phyloP scores from a whole-genome alignment of 2,329 filamentous ascomycete species.

The Monilinia fructicola region DNA sequence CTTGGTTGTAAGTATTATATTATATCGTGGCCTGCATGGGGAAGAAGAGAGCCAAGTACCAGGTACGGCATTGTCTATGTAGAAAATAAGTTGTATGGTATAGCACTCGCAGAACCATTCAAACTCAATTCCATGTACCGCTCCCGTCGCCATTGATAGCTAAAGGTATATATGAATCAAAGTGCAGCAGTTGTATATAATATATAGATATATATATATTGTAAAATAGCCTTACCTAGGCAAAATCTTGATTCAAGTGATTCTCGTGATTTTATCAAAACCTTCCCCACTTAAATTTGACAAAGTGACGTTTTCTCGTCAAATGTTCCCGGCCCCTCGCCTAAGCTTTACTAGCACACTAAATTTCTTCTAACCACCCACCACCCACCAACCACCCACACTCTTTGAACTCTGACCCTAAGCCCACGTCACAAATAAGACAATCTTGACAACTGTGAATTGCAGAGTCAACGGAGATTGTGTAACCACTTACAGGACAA shows the following conservation, averaged over 20 bases:
- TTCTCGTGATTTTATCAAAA: not conserved
- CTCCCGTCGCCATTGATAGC: not conserved
- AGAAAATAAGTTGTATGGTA: not conserved
- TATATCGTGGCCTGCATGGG: no score
- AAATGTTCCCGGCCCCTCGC: conserved; percentile 15
- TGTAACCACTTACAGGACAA: conserved; percentile 15
- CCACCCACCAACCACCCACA: not conserved
- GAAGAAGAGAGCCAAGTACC: no score
- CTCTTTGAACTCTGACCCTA: not conserved
- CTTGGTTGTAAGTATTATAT: no score
- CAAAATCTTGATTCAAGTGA: not conserved
- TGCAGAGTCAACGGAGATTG: conserved; percentile 21
- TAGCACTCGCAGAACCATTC: not conserved
- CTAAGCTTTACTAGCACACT: conserved; percentile 21
- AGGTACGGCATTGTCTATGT: not conserved
- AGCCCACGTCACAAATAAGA: conserved; percentile 21
- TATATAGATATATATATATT: no score
- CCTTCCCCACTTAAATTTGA: not conserved
- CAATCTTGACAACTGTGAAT: conserved; percentile 20
- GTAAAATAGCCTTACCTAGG: no score
- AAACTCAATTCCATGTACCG: not conserved
- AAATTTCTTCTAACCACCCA: conserved; percentile 17
- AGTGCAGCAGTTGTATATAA: not conserved
- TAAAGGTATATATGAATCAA: not conserved
- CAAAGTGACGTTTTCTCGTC: not conserved